A percentile compares a stretch with the other conserved stretches of the same genome.
phyloP scores from a whole-genome alignment of 768 basidiomycete genomes.

The Plicaturopsis crispa region DNA sequence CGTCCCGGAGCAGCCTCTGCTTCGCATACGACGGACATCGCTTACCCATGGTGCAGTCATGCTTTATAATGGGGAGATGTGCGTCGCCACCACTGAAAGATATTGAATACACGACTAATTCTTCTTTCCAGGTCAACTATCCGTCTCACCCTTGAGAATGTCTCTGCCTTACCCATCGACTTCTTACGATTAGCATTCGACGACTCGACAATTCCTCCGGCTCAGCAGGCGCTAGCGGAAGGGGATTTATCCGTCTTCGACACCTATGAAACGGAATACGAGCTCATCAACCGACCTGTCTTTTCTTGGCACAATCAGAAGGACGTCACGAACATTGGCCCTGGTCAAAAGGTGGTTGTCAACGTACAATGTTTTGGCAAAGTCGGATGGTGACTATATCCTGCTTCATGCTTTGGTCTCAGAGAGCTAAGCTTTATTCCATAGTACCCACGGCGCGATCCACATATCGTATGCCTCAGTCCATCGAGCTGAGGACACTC shows the following conservation, averaged over 20 bases:
- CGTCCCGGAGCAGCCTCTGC: constrained; percentile 78
- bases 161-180: constrained; percentile 74
- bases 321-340: constrained; percentile 47
- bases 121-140: constrained; percentile 60
- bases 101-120: too few species aligned
- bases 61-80: constrained; percentile 95
- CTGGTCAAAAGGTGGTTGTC: constrained; percentile 65
- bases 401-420: background rate
- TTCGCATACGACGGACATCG: constrained; percentile 83
- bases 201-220: constrained; percentile 78
- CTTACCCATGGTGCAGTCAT: constrained; percentile 90
- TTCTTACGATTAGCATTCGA: constrained; percentile 84
- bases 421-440: constrained; percentile 8
- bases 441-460: constrained; percentile 70
- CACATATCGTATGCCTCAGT: constrained; percentile 79
- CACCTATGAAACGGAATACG: constrained; percentile 85
- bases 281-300: constrained; percentile 67
- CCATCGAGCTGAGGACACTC: constrained; percentile 30
- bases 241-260: constrained; percentile 78
- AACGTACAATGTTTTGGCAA: constrained; percentile 80
- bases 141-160: constrained; percentile 85
- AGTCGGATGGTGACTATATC: constrained; percentile 71
- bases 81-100: too few species aligned
- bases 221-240: constrained; percentile 71
- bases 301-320: constrained; percentile 60